A percentile compares a stretch with the other conserved stretches of the same genome.
Evolutionary conservation across 768 basidiomycete species (phyloP).

Genomic region (Hericium rajendrae): DNA sequence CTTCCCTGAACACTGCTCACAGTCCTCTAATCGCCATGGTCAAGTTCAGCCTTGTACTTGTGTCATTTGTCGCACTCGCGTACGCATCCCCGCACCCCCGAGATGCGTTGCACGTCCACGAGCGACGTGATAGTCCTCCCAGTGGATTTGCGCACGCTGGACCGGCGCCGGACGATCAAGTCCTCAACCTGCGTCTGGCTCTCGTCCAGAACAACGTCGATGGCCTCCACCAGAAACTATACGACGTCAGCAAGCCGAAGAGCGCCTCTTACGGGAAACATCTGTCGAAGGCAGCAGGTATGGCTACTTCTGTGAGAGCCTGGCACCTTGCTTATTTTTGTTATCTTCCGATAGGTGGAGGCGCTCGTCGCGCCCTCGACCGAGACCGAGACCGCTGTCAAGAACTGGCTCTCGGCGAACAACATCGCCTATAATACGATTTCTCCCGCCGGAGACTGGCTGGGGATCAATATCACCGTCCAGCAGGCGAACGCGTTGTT

Average conservation of each 20-base stretch:
- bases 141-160: background rate
- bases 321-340: background rate
- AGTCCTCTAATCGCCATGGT: too few relatives aligned
- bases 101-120: background rate
- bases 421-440: conserved; percentile 16
- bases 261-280: background rate
- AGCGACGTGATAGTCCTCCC: background rate
- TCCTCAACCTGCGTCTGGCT: conserved; percentile 8
- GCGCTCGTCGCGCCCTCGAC: conserved; percentile 13
- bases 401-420: conserved; percentile 19
- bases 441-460: conserved; percentile 22
- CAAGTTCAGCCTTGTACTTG: background rate
- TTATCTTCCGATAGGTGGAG: background rate
- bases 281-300: background rate
- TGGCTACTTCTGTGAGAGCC: background rate
- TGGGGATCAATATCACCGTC: conserved; percentile 17
- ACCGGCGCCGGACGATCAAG: conserved; percentile 2
- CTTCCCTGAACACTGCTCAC: too few relatives aligned
- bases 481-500: conserved; percentile 17
- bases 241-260: background rate
- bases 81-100: background rate
- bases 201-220: conserved; percentile 7
- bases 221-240: conserved; percentile 7
- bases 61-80: background rate
- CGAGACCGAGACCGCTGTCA: conserved; percentile 17